Evolutionary conservation across 1,139 yeast species (phyloP).

Genomic region (Chernovozyma aurita): DNA sequence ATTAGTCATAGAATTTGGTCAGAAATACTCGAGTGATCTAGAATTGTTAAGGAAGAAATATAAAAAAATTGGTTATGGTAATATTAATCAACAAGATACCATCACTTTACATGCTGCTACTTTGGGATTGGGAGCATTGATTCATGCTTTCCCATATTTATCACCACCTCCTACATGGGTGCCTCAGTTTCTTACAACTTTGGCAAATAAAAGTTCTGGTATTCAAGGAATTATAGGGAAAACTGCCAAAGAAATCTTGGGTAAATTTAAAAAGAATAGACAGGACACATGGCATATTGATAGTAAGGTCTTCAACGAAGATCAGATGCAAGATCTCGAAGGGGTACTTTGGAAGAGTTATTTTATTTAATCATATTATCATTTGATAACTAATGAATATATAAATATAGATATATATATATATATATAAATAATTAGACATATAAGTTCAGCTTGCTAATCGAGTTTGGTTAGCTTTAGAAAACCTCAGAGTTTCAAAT

Average conservation of each 20-base stretch:
- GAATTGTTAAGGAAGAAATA: slow-evolving; percentile 29
- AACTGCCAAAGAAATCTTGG: slow-evolving; percentile 76
- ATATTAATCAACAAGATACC: slow-evolving; percentile 35
- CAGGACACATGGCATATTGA: slow-evolving; percentile 98
- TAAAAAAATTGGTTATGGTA: slow-evolving; percentile 16
- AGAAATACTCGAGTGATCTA: slow-evolving; percentile 23
- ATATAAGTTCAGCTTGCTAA: too few relatives aligned
- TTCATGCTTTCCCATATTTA: slow-evolving; percentile 84
- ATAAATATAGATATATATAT: too few relatives aligned
- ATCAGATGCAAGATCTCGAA: slow-evolving; percentile 85
- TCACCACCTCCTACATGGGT: slow-evolving; percentile 95
- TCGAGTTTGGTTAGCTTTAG: too few relatives aligned
- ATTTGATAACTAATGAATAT: neutral
- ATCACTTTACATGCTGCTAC: slow-evolving; percentile 78
- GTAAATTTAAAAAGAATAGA: slow-evolving; percentile 85
- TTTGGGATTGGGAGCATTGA: slow-evolving; percentile 81
- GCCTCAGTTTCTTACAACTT: slow-evolving; percentile 63
- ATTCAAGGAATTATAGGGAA: slow-evolving; percentile 77
- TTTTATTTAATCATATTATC: slow-evolving; percentile 48
- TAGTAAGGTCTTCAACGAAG: slow-evolving; percentile 66
- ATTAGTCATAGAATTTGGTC: slow-evolving; percentile 23
- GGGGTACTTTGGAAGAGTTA: slow-evolving; percentile 94
- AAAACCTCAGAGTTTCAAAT: too few relatives aligned
- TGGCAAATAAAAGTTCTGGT: slow-evolving; percentile 68
- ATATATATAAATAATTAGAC: neutral